A percentile compares a stretch with the other conserved stretches of the same genome.
Evolutionary conservation across 1,139 yeast species (phyloP).

Genomic region (Saccharomyces hybrid): DNA sequence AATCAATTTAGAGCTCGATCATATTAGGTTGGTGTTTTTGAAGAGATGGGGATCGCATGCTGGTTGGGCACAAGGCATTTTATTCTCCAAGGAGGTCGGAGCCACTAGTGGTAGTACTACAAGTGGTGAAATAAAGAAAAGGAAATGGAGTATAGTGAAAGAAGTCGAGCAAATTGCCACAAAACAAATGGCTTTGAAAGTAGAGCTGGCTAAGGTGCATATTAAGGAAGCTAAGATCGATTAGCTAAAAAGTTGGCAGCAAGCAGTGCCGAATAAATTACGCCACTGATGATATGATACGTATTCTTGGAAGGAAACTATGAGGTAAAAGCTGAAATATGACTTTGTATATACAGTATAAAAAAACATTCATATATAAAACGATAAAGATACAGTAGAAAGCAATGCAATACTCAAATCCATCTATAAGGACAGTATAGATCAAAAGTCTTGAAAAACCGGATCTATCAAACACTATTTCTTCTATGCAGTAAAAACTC

Average conservation of each 20-base stretch:
- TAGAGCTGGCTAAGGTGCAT: constrained; percentile 4
- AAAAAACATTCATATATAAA: background rate
- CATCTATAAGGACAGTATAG: background rate
- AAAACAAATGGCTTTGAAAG: background rate
- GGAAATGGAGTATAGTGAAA: constrained; percentile 11
- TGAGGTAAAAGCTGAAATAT: background rate
- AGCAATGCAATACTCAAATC: constrained; percentile 4
- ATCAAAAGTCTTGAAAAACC: background rate
- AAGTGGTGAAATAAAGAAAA: constrained; percentile 19
- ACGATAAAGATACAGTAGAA: background rate
- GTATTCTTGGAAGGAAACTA: background rate
- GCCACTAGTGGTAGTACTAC: constrained; percentile 37
- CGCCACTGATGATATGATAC: background rate
- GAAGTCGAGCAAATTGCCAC: background rate
- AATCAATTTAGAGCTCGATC: constrained; percentile 45
- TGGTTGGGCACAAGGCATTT: constrained; percentile 97
- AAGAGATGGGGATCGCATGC: constrained; percentile 83
- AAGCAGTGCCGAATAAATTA: background rate
- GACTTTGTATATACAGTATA: background rate
- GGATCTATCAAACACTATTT: constrained; percentile 44
- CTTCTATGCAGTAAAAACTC: constrained; percentile 42
- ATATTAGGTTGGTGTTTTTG: constrained; percentile 53
- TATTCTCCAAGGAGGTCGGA: constrained; percentile 83
- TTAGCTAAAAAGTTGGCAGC: background rate
- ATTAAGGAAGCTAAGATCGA: constrained; percentile 24